Evolutionary conservation across 2,329 filamentous ascomycete genomes (phyloP), one percentile per base, ranked within the genome.

Genomic region (Thielaviopsis euricoi): DNA sequence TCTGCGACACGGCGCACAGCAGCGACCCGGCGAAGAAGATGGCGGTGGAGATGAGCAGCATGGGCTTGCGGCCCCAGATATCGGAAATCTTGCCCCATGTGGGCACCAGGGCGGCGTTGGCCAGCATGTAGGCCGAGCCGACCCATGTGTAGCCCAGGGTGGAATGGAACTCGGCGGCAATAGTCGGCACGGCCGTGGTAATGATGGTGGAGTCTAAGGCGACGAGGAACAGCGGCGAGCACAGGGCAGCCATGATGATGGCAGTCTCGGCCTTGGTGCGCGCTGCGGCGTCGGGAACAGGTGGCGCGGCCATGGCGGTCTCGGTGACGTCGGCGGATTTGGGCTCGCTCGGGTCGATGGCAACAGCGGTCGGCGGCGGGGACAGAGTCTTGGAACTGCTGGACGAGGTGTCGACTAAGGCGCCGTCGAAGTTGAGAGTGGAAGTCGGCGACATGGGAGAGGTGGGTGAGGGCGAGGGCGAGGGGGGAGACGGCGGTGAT

Each of bases 131-230:
- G 2, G 85, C 81, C 43, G 79, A 81, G 15, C 86, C 86, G 61
- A 91, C 83, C 87, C 86, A 90, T 55, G 83, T 79, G 69, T 89
- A 90, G 23, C 85, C 86, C 17, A 78, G 73, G 2, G 80, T 80
- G 6, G 85, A 86, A 51, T 81, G 66, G 61, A 90, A 79, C 60
- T 85, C 74, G 37, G 70, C 69, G 5, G 79, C 75, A 62, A 87
- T 86, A 15, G 80, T 81, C 0, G 84, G 83, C 5, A 86, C 74
- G 6, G 83, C 81, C 0, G 83, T 86, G 12, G 83, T 77, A 63
- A 87, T 74, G 65, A 86, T 83, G 29, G 81, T 85, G 55, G 75
- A 70, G 64, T 80, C 77, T 56, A 80, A 71, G 0, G 77, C 77
- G 1, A 77, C 76, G 37, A 80, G 71, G 66, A 80, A 78, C 19